Base-by-base conservation (phyloP, 352 stramenopile genomes). In the Phytophthora aleatoria region DNA sequence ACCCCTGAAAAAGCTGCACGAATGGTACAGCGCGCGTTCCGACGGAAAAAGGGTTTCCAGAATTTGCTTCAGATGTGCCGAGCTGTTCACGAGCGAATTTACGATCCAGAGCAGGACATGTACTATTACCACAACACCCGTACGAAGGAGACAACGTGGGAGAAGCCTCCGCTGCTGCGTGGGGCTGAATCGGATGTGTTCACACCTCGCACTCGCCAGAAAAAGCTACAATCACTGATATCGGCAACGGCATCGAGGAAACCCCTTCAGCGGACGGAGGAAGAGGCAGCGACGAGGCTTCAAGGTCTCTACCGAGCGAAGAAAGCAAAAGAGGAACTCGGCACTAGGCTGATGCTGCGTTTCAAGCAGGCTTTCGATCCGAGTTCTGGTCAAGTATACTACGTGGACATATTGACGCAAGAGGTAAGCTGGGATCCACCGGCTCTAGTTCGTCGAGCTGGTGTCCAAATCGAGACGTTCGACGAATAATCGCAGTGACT, bases 71-170 rank as follows among this genome's bases (percentile, higher is more conserved):
- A 64, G 51, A 61, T 89, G 26, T 85, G 72, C 36, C 71, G 69
- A 31, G 51, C 72, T 4, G 79, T 90, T 26, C 91, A 93, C 52
- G 80, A 90, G 60, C 75, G 80, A 43, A 85, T 93, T 36, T 92
- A 82, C 38, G 85, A 94, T 38, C 60, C 79, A 5, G 70, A 71
- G 0, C 39, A 45, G n/a, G 39, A 61, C 12, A 56, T 58, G 35
- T 94, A 82, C 60, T 93, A 89, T 61, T 94, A 91, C 68, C 80
- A 92, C 71, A 94, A 93, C 69, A 94, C 81, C 2, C 74, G 77
- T 20, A 93, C 86, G 1, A 77, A 85, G 24, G 69, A 87, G 50
- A 85, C 83, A 2, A 79, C 74, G 27, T 94, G 86, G 86, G 77
- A 79, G 8, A 89, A 91, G 42, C 84, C 86, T 1, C 45, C 70